Evolutionary conservation across 352 stramenopile genomes (phyloP).

Genomic region (Phytophthora europaea): DNA sequence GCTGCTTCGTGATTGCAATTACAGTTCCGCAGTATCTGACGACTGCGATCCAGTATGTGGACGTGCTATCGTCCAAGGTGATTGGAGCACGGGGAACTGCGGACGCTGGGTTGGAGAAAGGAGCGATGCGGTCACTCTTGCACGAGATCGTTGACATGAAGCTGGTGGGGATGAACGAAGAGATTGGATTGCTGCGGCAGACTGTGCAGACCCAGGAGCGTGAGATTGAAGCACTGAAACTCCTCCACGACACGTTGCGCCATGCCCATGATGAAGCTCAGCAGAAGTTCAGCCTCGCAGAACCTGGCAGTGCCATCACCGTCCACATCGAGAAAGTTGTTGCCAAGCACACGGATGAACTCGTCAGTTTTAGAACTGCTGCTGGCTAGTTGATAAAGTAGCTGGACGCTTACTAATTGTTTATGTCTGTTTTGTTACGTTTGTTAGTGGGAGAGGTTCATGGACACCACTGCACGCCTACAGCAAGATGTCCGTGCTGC

Average conservation of each 20-base stretch:
- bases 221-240: constrained; percentile 65
- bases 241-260: constrained; percentile 67
- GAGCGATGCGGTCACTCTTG: constrained; percentile 68
- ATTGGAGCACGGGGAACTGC: constrained; percentile 27
- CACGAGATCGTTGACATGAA: constrained; percentile 81
- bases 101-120: constrained; percentile 53
- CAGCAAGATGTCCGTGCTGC: constrained; percentile 42
- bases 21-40: constrained; percentile 78
- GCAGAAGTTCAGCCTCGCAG: constrained; percentile 68
- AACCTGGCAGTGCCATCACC: constrained; percentile 62
- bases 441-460: constrained; percentile 61
- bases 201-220: constrained; percentile 66
- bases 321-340: constrained; percentile 80
- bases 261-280: constrained; percentile 66
- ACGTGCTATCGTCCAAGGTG: constrained; percentile 62
- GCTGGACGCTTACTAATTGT: background rate
- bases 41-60: constrained; percentile 73
- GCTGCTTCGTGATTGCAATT: constrained; percentile 78
- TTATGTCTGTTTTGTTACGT: background rate
- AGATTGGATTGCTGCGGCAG: constrained; percentile 60
- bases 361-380: constrained; percentile 48
- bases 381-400: background rate
- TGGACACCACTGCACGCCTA: constrained; percentile 49
- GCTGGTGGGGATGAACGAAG: constrained; percentile 61
- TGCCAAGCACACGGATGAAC: constrained; percentile 65